These are phyloP conservation scores for Corinectria fuckeliana DNA, from an alignment of 2,329 filamentous ascomycete genomes.

Conservation along the genomic window DNA sequence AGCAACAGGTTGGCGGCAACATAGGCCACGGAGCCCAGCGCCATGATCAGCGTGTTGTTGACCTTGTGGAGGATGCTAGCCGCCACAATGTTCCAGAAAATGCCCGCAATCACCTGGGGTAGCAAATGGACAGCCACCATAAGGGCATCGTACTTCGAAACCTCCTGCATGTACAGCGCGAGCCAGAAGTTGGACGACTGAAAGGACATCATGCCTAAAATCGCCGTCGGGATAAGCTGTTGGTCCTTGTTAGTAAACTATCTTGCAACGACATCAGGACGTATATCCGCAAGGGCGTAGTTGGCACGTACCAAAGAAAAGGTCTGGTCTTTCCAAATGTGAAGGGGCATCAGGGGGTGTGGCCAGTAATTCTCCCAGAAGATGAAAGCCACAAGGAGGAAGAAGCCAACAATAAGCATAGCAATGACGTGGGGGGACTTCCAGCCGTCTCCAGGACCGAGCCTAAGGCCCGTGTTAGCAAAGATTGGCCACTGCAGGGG, in stretches of 20 bases:
- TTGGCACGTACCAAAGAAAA: constrained; percentile 63
- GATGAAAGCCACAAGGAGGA: constrained; percentile 62
- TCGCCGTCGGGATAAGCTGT: constrained; percentile 61
- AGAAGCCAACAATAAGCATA: constrained; percentile 64
- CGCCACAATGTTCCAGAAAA: constrained; percentile 68
- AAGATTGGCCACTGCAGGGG: neutral
- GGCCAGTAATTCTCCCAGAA: constrained; percentile 65
- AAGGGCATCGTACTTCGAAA: constrained; percentile 59
- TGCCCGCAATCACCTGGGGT: constrained; percentile 68
- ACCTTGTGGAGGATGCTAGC: constrained; percentile 67
- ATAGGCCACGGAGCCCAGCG: constrained; percentile 48
- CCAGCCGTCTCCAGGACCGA: constrained; percentile 68
- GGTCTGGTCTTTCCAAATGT: constrained; percentile 66
- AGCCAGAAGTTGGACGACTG: constrained; percentile 67
- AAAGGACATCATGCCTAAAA: constrained; percentile 69
- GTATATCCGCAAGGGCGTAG: neutral
- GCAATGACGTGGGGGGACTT: constrained; percentile 66
- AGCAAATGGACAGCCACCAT: constrained; percentile 68
- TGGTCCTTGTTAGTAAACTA: constrained; percentile 4
- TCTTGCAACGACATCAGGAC: no score
- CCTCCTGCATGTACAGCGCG: constrained; percentile 68
- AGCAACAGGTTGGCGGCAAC: constrained; percentile 56
- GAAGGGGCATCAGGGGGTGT: constrained; percentile 59
- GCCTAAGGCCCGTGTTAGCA: constrained; percentile 49
- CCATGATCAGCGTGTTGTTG: constrained; percentile 69